Conservation (phyloP, 1,284 basidiomycete species). For the Gomphus sp. region DNA sequence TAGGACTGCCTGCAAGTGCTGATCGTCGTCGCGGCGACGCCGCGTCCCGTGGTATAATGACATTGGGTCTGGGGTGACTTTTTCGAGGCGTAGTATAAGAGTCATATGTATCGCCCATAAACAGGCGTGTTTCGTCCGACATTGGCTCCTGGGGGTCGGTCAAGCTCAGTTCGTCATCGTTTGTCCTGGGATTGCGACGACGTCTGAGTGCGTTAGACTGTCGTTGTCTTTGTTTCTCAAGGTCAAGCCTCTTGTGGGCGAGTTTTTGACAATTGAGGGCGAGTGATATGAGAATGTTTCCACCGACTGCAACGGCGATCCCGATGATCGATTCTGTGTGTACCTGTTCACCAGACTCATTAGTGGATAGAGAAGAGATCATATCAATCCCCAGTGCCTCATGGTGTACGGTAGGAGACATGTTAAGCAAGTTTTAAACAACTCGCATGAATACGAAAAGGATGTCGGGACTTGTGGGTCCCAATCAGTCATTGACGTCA, state of each 20-base stretch:
- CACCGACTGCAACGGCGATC: constrained; percentile 74
- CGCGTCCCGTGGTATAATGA: background rate
- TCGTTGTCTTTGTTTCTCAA: constrained; percentile 1
- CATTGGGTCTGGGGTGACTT: background rate
- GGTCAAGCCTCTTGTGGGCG: constrained; percentile 69
- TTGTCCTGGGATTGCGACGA: constrained; percentile 7
- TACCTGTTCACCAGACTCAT: constrained; percentile 18
- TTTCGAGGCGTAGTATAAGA: background rate
- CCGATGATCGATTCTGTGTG: constrained; percentile 62
- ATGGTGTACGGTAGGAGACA: background rate
- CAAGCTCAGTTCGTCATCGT: constrained; percentile 2
- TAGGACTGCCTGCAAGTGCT: background rate
- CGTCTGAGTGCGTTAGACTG: constrained; percentile 13
- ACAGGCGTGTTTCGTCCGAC: constrained; percentile 2
- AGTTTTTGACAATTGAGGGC: constrained; percentile 91
- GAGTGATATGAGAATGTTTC: constrained; percentile 84
- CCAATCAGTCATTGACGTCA: background rate
- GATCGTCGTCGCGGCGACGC: background rate
- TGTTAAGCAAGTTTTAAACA: background rate
- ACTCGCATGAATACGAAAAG: background rate
- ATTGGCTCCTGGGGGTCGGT: background rate
- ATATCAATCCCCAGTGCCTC: background rate
- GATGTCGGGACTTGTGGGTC: background rate
- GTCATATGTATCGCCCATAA: background rate
- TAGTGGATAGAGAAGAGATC: background rate